Base-by-base conservation (phyloP, 2,329 filamentous ascomycete genomes). In the Exserohilum turcica region DNA sequence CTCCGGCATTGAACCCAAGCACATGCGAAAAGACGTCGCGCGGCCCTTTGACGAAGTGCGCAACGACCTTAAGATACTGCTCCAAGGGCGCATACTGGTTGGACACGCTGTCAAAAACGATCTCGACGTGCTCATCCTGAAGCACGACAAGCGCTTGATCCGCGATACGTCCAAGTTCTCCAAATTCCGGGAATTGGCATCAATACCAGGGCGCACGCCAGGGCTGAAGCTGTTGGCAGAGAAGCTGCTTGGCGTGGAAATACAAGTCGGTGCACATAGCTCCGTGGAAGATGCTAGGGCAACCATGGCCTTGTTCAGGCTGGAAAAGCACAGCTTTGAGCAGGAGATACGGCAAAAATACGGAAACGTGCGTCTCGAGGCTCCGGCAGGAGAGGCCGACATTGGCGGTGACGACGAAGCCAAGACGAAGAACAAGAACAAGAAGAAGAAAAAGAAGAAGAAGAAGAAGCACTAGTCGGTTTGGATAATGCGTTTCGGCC, bases 61-160 rank as follows among this genome's bases (percentile, higher is more conserved):
- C 67, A 75, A 78, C 33, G 84, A 88, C 24, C 83, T 97, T 7
- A 84, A 85, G 16, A 80, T 80, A 5, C 80, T 96, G 35, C 76
- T 97, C 1, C 78, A 84, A 28, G 88, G 83, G 5, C 82, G 89
- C 37, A 85, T 96, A 43, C 77, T 97, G 3, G 84, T 97, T 15
- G 92, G 92, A 0, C 92, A 97, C 73, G 90, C 92, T 15, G 78
- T 97, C 40, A 85, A 86, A 67, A 90, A 96, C 67, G 89, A 92
- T 73, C 73, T 92, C 33, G 81, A 84, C 35, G 92, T 84, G 2
- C 79, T 99, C 57, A 82, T 88, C 59, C 77, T 97, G n/a, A 83
- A 82, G 40, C 93, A 97, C 69, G 88, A 92, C 9, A 83, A 84
- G 59, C 83, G 85, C 54, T 88, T 94, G 69, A 87, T 93, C 32